Base-by-base conservation (phyloP, 2,329 filamentous ascomycete genomes). In the Ophiognomonia clavigignenti-juglandacearum region DNA sequence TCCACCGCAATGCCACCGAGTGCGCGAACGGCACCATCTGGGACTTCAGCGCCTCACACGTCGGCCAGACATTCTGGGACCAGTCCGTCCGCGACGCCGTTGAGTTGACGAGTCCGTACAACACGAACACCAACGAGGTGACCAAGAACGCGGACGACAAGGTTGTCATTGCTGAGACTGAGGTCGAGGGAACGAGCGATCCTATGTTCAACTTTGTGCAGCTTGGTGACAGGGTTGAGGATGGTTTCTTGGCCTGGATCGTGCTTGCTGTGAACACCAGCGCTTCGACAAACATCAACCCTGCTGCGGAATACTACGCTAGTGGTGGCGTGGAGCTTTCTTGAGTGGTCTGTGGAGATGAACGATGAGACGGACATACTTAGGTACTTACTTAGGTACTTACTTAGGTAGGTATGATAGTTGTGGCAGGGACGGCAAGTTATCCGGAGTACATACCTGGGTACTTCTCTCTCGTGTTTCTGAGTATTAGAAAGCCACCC, bases 11-110 rank as follows among this genome's bases (percentile, higher is more conserved):
- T 60, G 53, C 53, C 43, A 56, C 56, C 44, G 54, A 59, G 32
- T 59, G 59, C 46, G 48, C 57, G 43, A 55, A 55, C 31, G 64
- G 85, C 8, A 76, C 77, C 57, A 45, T 53, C n/a, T 59, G 59
- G 54, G 59, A 60, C 53, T 58, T 57, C 48, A 56, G 56, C 46
- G 57, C 55, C 2, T 54, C 53, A 35, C 58, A 60, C 45, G 41
- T 60, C 27, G 58, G 58, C 13, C 58, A 60, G 48, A 41, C 58
- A 20, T 60, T 59, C 53, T 60, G 59, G 27, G 58, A 60, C 52
- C 57, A 59, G 52, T 19, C 40, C 3, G 54, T 60, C 19, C 47
- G 59, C 35, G 46, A 52, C n/a, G 48, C 43, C 14, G 51, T 48
- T 24, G 53, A 59, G 38, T 46, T 50, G 41, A n/a, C 53, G 7